phyloP scores from a whole-genome alignment of 2,329 filamentous ascomycete species.

The Xylaria digitata region DNA sequence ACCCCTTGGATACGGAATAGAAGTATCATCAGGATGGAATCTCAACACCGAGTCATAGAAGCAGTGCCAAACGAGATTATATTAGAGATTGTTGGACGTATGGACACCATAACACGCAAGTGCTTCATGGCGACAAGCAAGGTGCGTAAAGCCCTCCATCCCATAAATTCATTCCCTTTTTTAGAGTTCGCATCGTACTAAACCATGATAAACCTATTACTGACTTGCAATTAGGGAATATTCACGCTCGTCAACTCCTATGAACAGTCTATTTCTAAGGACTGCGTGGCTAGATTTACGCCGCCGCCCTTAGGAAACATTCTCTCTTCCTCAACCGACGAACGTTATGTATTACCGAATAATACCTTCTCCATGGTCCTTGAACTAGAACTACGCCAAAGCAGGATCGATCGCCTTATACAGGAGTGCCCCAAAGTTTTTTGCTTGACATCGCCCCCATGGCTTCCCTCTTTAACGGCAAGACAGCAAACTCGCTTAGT shows the following conservation, averaged over 20 bases:
- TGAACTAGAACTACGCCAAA: conserved; percentile 44
- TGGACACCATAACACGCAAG: conserved; percentile 38
- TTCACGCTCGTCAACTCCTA: conserved; percentile 27
- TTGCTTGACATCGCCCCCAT: conserved; percentile 24
- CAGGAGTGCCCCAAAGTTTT: conserved; percentile 22
- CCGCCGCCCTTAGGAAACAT: conserved; percentile 35
- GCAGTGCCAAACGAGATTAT: conserved; percentile 40
- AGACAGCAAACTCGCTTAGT: conserved; percentile 29
- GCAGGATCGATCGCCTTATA: conserved; percentile 38
- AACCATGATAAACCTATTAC: background rate
- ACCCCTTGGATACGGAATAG: background rate
- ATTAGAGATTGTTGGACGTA: conserved; percentile 40
- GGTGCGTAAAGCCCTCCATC: conserved; percentile 32
- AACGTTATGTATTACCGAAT: conserved; percentile 33
- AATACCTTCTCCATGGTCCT: conserved; percentile 37
- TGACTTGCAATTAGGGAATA: conserved; percentile 28
- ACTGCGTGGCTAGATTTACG: conserved; percentile 14
- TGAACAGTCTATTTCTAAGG: conserved; percentile 40
- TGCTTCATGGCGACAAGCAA: conserved; percentile 42
- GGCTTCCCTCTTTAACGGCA: conserved; percentile 29
- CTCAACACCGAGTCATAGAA: background rate
- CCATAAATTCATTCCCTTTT: background rate
- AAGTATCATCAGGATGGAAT: background rate
- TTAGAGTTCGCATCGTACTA: background rate
- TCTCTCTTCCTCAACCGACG: conserved; percentile 39